These are phyloP conservation scores for Termitomyces sp. DNA, from an alignment of 768 basidiomycete species.

Conservation along the genomic window DNA sequence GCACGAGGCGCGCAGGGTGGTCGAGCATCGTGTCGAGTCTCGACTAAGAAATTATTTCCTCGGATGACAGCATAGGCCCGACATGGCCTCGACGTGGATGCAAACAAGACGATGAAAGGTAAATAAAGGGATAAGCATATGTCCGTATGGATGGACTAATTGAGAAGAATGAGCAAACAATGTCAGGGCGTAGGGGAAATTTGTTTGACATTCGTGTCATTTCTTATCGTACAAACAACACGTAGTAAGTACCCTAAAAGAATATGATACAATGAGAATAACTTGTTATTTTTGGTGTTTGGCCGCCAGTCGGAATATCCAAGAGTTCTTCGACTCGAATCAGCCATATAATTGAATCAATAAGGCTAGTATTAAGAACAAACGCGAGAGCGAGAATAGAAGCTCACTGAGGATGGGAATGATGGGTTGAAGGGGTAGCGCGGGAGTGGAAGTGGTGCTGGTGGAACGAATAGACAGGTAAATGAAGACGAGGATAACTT, in stretches of 20 bases:
- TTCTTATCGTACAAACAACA: conserved; percentile 16
- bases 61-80: conserved; percentile 5
- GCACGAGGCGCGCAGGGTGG: conserved; percentile 13
- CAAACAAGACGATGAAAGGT: conserved; percentile 6
- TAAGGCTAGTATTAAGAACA: conserved; percentile 12
- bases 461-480: not conserved
- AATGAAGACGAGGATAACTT: not conserved
- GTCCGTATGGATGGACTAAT: conserved; percentile 5
- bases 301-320: conserved; percentile 13
- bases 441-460: not conserved
- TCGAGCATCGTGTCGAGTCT: conserved; percentile 5
- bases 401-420: conserved; percentile 9
- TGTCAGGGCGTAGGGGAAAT: conserved; percentile 8
- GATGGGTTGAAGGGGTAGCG: conserved; percentile 1
- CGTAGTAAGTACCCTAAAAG: conserved; percentile 6
- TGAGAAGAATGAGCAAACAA: conserved; percentile 3
- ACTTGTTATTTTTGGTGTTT: conserved; percentile 16
- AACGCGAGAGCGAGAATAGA: conserved; percentile 13
- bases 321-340: conserved; percentile 15
- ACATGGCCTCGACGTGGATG: not conserved
- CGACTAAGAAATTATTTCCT: conserved; percentile 5
- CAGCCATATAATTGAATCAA: conserved; percentile 5
- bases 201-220: conserved; percentile 14
- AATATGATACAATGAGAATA: conserved; percentile 25
- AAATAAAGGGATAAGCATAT: conserved; percentile 1